These are phyloP conservation scores for Cladosporium cucumerinum DNA, from an alignment of 2,329 filamentous ascomycete genomes.

Conservation along the genomic window DNA sequence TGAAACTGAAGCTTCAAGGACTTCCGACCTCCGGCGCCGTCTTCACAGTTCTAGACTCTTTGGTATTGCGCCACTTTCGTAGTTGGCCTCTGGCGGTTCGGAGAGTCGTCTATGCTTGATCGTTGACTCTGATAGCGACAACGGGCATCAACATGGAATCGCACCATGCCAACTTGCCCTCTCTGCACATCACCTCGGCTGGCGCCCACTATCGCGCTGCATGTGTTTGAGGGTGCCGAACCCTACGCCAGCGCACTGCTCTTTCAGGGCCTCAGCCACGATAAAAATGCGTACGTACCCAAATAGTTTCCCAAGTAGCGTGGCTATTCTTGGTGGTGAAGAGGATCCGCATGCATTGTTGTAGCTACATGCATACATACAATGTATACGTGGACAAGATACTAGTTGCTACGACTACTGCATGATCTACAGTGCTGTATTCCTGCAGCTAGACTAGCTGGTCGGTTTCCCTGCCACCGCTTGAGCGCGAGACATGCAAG, in stretches of 20 bases:
- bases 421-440: background rate
- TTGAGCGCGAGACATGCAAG: background rate
- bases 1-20: background rate
- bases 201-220: background rate
- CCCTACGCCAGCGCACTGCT: background rate
- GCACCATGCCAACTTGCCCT: background rate
- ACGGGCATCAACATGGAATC: background rate
- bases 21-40: background rate
- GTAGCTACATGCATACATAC: background rate
- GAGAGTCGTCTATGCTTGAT: background rate
- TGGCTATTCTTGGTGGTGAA: background rate
- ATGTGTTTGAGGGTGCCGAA: background rate
- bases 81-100: background rate
- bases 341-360: background rate
- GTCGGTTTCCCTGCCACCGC: background rate
- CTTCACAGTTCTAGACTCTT: background rate
- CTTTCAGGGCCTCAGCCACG: background rate
- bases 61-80: background rate
- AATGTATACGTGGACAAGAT: background rate
- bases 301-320: background rate
- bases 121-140: background rate
- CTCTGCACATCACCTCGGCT: background rate
- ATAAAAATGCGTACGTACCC: background rate
- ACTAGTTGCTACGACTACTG: background rate
- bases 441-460: background rate